Evolutionary conservation across 1,284 basidiomycete genomes (phyloP).

Genomic region (Waitea zeae): DNA sequence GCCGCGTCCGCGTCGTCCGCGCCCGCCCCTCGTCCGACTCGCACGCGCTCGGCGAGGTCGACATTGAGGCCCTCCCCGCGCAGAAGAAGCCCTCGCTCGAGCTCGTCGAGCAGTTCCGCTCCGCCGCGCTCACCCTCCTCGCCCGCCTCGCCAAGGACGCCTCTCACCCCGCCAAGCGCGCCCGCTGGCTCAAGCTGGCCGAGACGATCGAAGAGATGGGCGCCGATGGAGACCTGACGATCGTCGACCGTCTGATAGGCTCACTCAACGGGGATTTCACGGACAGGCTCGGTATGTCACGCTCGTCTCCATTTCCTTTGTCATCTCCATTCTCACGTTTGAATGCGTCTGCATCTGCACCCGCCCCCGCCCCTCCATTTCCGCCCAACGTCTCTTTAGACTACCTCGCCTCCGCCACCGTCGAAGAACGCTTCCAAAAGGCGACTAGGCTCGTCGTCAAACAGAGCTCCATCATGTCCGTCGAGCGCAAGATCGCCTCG

Average conservation of each 20-base stretch:
- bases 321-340: too few relatives aligned
- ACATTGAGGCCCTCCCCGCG: neutral
- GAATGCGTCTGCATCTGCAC: too few relatives aligned
- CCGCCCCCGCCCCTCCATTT: too few relatives aligned
- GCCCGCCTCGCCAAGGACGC: conserved; percentile 46
- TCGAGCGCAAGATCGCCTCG: conserved; percentile 56
- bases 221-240: too few relatives aligned
- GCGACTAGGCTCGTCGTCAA: conserved; percentile 55
- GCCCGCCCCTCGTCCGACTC: too few relatives aligned
- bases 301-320: too few relatives aligned
- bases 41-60: neutral
- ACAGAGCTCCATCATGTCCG: conserved; percentile 56
- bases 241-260: too few relatives aligned
- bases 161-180: conserved; percentile 37
- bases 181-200: conserved; percentile 41
- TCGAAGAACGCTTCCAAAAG: conserved; percentile 39
- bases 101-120: conserved; percentile 43
- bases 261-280: too few relatives aligned
- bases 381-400: too few relatives aligned
- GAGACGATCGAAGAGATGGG: conserved; percentile 47
- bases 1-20: too few relatives aligned
- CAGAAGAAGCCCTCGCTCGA: conserved; percentile 25
- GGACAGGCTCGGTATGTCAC: too few relatives aligned
- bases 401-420: too few relatives aligned
- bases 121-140: conserved; percentile 42